Base-by-base conservation (phyloP, 352 stramenopile species). In the Globisporangium ultimum region DNA sequence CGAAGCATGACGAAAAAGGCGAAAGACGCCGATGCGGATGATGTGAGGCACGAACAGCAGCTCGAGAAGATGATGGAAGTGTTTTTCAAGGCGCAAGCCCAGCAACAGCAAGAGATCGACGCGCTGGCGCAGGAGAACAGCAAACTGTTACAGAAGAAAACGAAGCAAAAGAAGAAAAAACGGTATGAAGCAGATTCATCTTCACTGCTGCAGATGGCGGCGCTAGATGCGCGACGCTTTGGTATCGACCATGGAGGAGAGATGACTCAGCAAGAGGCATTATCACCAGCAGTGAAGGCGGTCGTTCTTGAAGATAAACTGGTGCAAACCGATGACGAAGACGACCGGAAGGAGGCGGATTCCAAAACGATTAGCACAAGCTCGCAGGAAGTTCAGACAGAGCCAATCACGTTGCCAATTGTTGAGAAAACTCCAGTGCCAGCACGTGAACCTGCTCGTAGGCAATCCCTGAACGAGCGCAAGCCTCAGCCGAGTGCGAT, bases 61-160 rank as follows among this genome's bases (percentile, higher is more conserved):
- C 61, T 87, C n/a, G 72, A 84, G 48, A 78, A 81, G 13, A 61
- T 91, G 46, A 71, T 89, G 55, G 72, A 88, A 22, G 80, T 79
- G 0, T 84, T 89, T 28, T 58, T 92, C 36, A 68, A 69, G 13
- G 67, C 72, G 8, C 78, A 89, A 53, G 60, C 74, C 1, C 71
- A 85, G 32, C 88, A 85, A 36, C 83, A 89, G 22, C 72, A 87
- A 10, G 77, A 87, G 46, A 79, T 89, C 38, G 72, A 84, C 28
- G 60, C 67, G 0, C 47, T 91, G 0, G 74, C 82, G 34, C 71
- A 81, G 22, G 67, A 87, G n/a, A 89, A 89, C 36, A 73, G 60
- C 15, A 85, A 86, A 28, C 57, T 91, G 15, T 68, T 68, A 8
- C 38, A 43, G 54, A 70, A 55, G 15, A 85, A 82, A 1, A 73